Conservation (phyloP, 2,329 filamentous ascomycete species). For the Didymella lethalis region DNA sequence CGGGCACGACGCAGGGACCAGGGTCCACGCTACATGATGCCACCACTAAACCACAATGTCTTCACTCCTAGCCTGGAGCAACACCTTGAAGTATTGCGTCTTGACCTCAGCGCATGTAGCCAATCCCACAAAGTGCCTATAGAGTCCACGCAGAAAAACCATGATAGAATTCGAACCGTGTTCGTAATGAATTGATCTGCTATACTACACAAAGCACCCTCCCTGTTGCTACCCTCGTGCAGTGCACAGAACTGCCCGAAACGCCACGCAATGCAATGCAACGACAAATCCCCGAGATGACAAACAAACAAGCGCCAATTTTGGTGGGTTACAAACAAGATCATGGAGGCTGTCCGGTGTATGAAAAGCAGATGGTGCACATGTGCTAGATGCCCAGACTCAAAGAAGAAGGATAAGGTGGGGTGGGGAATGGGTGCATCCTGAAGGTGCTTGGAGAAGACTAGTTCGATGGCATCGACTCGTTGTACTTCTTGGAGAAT, state of each 20-base stretch:
- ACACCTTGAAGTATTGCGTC: too few species aligned
- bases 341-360: conserved; percentile 1
- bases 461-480: conserved; percentile 33
- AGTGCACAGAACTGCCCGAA: conserved; percentile 17
- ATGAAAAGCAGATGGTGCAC: neutral
- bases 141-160: neutral
- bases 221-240: conserved; percentile 7
- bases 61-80: too few species aligned
- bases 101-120: too few species aligned
- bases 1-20: conserved; percentile 26
- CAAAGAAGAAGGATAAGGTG: neutral
- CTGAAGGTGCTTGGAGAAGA: neutral
- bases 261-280: conserved; percentile 32
- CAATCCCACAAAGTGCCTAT: neutral
- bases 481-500: conserved; percentile 42
- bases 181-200: conserved; percentile 6
- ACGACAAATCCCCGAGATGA: conserved; percentile 12
- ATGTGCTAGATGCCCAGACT: conserved; percentile 1
- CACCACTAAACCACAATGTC: too few species aligned
- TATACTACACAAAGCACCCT: conserved; percentile 17
- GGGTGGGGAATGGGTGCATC: neutral
- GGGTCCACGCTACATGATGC: neutral
- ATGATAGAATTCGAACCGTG: neutral
- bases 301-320: conserved; percentile 19
- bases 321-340: conserved; percentile 9